phyloP scores from a whole-genome alignment of 805 yeast genomes.

The Wickerhamomyces bisporus region DNA sequence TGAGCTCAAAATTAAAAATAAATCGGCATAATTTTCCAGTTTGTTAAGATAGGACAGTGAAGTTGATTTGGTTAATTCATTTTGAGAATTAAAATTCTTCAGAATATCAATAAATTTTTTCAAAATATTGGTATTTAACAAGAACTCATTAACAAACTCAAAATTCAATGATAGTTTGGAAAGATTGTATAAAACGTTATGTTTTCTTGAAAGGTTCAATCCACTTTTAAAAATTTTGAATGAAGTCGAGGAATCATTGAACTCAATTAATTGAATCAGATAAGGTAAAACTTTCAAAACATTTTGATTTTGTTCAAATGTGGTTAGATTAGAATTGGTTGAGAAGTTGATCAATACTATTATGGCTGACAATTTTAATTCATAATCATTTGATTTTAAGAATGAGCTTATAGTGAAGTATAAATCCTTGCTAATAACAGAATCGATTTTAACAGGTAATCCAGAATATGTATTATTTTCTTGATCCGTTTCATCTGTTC shows the following conservation, averaged over 20 bases:
- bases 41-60: constrained; percentile 24
- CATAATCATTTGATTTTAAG: constrained; percentile 17
- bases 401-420: constrained; percentile 20
- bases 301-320: constrained; percentile 8
- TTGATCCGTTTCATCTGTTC: background rate
- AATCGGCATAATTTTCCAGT: constrained; percentile 29
- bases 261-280: constrained; percentile 18
- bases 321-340: constrained; percentile 11
- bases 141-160: constrained; percentile 27
- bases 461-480: background rate
- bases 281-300: constrained; percentile 19
- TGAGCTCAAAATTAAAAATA: constrained; percentile 32
- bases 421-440: constrained; percentile 8
- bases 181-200: constrained; percentile 29
- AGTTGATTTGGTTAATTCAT: constrained; percentile 17
- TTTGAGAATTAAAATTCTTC: constrained; percentile 18
- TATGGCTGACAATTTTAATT: constrained; percentile 18
- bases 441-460: constrained; percentile 12
- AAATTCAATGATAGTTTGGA: constrained; percentile 31
- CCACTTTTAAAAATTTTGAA: constrained; percentile 15
- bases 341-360: constrained; percentile 17
- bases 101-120: constrained; percentile 27
- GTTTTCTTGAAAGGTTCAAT: constrained; percentile 15
- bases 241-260: constrained; percentile 10
- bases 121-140: constrained; percentile 30